These are phyloP conservation scores for Alisma plantagoaquatica DNA, from an alignment of 106 monocot genomes.

Conservation along the genomic window DNA sequence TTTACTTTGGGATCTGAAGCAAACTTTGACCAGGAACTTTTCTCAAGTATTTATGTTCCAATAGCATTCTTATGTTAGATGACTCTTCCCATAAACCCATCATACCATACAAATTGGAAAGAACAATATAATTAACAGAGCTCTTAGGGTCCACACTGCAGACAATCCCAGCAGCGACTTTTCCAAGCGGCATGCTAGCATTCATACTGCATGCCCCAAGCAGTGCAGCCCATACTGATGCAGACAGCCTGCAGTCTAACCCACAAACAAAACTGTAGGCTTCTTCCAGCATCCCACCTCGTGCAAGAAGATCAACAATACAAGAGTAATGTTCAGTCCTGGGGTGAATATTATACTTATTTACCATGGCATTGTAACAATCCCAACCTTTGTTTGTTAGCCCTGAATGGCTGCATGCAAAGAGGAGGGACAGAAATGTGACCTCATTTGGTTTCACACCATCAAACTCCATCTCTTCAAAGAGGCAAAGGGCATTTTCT, in stretches of 20 bases:
- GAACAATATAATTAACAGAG: constrained; percentile 65
- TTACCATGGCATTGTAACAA: constrained; percentile 48
- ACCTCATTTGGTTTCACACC: constrained; percentile 79
- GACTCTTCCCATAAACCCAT: constrained; percentile 65
- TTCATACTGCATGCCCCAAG: constrained; percentile 66
- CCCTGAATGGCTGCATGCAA: constrained; percentile 71
- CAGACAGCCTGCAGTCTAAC: constrained; percentile 25
- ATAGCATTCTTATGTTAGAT: constrained; percentile 30
- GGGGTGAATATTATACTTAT: constrained; percentile 52
- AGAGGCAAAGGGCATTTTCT: constrained; percentile 37
- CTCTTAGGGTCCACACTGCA: constrained; percentile 29
- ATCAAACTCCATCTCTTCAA: constrained; percentile 45
- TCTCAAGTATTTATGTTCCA: constrained; percentile 26
- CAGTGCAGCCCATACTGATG: constrained; percentile 68
- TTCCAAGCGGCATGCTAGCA: constrained; percentile 36
- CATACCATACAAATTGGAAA: constrained; percentile 64
- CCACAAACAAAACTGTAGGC: constrained; percentile 46
- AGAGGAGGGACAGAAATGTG: constrained; percentile 74
- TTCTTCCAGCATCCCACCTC: constrained; percentile 61
- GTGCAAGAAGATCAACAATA: constrained; percentile 75
- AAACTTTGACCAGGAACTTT: constrained; percentile 48
- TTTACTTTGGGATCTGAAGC: constrained; percentile 2
- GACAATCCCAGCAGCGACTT: constrained; percentile 40
- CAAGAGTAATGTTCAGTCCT: constrained; percentile 77
- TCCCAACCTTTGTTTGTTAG: constrained; percentile 47